phyloP scores from a whole-genome alignment of 176 grass and related monocot species.

The Zea mays region DNA sequence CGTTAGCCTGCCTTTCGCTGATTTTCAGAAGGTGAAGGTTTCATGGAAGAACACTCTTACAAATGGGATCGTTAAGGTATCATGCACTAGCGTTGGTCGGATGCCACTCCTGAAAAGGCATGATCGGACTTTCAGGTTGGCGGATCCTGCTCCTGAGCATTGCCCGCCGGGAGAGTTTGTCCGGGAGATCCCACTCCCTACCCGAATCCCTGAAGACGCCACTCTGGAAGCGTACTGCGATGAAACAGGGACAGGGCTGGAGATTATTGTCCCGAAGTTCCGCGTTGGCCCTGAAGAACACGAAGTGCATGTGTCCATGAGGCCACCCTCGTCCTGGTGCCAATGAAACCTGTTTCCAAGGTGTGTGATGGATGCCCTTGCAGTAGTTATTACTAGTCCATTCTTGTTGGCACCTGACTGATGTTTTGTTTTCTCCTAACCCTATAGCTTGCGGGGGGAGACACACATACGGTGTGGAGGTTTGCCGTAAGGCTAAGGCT shows the following conservation, averaged over 20 bases:
- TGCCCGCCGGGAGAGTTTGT: constrained; percentile 93
- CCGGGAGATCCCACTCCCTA: constrained; percentile 73
- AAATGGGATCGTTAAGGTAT: constrained; percentile 81
- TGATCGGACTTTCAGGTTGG: constrained; percentile 82
- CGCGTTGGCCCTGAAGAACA: constrained; percentile 91
- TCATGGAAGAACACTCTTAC: constrained; percentile 89
- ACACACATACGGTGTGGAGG: constrained; percentile 21
- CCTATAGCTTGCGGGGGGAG: constrained; percentile 34
- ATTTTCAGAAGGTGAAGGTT: constrained; percentile 86
- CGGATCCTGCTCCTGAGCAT: constrained; percentile 78
- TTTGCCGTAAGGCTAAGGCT: constrained; percentile 27
- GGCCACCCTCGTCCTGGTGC: constrained; percentile 70
- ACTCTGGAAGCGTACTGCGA: constrained; percentile 82
- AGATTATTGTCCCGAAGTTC: constrained; percentile 89
- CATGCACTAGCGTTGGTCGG: constrained; percentile 60
- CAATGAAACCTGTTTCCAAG: constrained; percentile 48
- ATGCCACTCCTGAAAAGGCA: constrained; percentile 79
- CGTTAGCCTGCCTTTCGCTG: constrained; percentile 79
- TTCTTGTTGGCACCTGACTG: constrained; percentile 29
- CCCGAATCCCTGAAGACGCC: constrained; percentile 87
- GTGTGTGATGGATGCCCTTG: constrained; percentile 40
- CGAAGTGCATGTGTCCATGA: constrained; percentile 90
- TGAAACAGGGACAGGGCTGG: constrained; percentile 75
- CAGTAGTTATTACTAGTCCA: constrained; percentile 17
- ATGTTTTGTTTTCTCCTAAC: constrained; percentile 51